phyloP scores from a whole-genome alignment of 1,284 basidiomycete genomes.

The Cutaneotrichosporon cavernicola region DNA sequence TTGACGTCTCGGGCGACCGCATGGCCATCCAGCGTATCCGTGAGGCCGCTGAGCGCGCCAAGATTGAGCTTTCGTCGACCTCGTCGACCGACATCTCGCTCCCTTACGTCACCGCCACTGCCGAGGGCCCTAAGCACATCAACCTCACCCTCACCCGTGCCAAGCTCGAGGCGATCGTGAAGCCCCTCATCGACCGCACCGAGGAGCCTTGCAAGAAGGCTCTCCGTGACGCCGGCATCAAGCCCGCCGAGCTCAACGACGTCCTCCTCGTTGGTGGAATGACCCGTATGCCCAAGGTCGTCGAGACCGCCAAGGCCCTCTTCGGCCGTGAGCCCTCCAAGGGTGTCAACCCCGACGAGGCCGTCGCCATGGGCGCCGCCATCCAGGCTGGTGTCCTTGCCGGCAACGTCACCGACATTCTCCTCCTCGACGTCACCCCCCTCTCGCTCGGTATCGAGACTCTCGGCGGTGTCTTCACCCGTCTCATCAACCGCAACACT shows the following conservation, averaged over 20 bases:
- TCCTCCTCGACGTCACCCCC: constrained; percentile 93
- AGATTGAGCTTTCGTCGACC: constrained; percentile 94
- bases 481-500: constrained; percentile 89
- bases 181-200: constrained; percentile 80
- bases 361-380: constrained; percentile 87
- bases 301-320: constrained; percentile 85
- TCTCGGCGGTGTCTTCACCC: constrained; percentile 97
- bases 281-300: constrained; percentile 94
- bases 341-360: constrained; percentile 97
- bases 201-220: constrained; percentile 99
- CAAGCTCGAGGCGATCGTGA: constrained; percentile 84
- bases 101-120: constrained; percentile 95
- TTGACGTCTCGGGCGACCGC: constrained; percentile 77
- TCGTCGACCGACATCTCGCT: constrained; percentile 93
- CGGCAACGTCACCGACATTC: constrained; percentile 93
- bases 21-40: constrained; percentile 99
- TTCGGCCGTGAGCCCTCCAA: constrained; percentile 95
- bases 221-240: constrained; percentile 83
- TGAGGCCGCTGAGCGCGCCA: constrained; percentile 98
- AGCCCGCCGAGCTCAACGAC: constrained; percentile 88
- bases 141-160: constrained; percentile 84
- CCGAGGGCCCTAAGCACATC: constrained; percentile 93
- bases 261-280: constrained; percentile 98
- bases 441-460: constrained; percentile 76
- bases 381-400: constrained; percentile 95